Evolutionary conservation across 352 stramenopile genomes (phyloP), one percentile per base, ranked within the genome.

Genomic region (Ophiocytium majus): DNA sequence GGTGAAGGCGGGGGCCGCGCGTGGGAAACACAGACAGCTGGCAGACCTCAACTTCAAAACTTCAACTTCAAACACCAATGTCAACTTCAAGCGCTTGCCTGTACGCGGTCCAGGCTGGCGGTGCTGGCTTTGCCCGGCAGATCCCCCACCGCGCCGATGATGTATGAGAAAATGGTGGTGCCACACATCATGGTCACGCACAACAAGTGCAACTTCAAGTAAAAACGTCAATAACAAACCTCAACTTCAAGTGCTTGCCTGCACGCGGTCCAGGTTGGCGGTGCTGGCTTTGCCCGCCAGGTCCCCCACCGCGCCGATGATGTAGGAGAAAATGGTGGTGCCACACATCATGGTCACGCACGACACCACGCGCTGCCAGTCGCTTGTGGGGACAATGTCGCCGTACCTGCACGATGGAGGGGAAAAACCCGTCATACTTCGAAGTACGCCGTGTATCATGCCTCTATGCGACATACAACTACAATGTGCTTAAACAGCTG

Each of bases 301-400:
- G 0, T 81, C 87, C 19, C 89, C 89, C 37, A 93, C 91, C 74
- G 82, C 91, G n/a, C 90, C 91, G 82, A 93, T 91, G 76, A 93
- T 89, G 80, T 93, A 93, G 32, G 89, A 91, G 84, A 92, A 93
- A 33, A 91, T 91, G 23, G 90, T 92, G 1, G 90, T 91, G 28
- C 90, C 92, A 74, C 91, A 90, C 57, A 92, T 83, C 91, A 93
- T 93, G 35, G 88, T 91, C 32, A 92, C 43, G 76, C 91, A 93
- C 63, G 90, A 86, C 28, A 91, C 83, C 0, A 92, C 80, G 10
- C 80, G 75, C 84, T 91, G 88, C 82, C 63, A 34, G 86, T 86
- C 78, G 17, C 87, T 93, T 10, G 88, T 87, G 0, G 91, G 91
- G 31, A 90, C 82, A 28, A 94, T 91, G 85, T 94, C 92, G 34